A percentile compares a stretch with the other conserved stretches of the same genome.
Conservation (phyloP, 208 protist genomes). For the Novymonas esmeraldas region DNA sequence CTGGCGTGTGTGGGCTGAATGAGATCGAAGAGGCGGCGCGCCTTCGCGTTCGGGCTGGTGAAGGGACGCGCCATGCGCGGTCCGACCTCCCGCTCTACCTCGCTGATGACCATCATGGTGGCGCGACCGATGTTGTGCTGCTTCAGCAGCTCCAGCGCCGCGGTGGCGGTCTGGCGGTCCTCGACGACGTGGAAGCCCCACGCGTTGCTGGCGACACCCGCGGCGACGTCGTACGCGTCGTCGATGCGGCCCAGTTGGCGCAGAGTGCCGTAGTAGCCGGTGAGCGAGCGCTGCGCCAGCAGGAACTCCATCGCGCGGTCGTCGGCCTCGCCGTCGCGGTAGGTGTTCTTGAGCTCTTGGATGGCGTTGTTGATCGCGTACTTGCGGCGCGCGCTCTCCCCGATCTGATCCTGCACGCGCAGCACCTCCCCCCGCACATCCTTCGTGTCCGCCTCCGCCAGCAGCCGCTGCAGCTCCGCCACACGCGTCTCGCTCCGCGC, state of each 20-base stretch:
- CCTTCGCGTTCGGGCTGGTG: conserved; percentile 56
- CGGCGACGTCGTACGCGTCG: conserved; percentile 97
- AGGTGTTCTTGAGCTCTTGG: conserved; percentile 79
- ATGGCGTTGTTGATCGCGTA: conserved; percentile 80
- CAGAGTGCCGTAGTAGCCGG: conserved; percentile 96
- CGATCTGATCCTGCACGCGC: conserved; percentile 72
- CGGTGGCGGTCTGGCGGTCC: conserved; percentile 88
- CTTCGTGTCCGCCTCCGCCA: conserved; percentile 47
- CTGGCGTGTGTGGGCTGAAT: conserved; percentile 89
- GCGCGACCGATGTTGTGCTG: conserved; percentile 94
- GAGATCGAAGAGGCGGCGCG: conserved; percentile 94
- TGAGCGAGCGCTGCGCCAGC: conserved; percentile 78
- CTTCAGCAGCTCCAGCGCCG: conserved; percentile 93
- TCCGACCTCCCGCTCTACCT: conserved; percentile 80
- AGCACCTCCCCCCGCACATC: conserved; percentile 63
- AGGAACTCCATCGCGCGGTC: conserved; percentile 89
- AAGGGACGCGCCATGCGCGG: conserved; percentile 54
- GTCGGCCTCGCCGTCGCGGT: conserved; percentile 83
- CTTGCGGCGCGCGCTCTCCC: conserved; percentile 66
- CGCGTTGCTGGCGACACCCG: conserved; percentile 96
- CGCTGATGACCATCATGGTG: conserved; percentile 98
- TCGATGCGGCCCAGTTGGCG: conserved; percentile 98
- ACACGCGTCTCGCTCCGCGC: conserved; percentile 37
- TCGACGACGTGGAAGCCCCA: conserved; percentile 99
- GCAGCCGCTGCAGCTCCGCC: conserved; percentile 50